Percentiles rank a stretch among this genome's conserved stretches.
Evolutionary conservation across 768 basidiomycete species (phyloP).

Genomic region (Podaxis sp.): DNA sequence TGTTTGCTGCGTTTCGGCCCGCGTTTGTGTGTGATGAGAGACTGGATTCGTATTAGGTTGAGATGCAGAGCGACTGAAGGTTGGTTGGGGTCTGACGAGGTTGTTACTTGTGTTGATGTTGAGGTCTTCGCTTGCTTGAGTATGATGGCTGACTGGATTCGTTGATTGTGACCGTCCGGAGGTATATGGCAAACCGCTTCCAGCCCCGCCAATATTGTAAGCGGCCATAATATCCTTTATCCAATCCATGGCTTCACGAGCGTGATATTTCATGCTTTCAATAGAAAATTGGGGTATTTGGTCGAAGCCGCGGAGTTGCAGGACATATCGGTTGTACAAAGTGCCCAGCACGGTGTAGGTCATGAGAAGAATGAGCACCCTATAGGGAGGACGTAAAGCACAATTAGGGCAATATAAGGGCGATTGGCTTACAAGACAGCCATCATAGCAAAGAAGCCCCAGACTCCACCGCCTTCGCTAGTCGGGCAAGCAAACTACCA

Average conservation of each 20-base stretch:
- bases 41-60: constrained; percentile 33
- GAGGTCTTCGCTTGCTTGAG: constrained; percentile 21
- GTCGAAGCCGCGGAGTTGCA: constrained; percentile 66
- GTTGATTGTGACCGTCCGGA: constrained; percentile 14
- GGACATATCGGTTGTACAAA: constrained; percentile 75
- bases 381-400: constrained; percentile 21
- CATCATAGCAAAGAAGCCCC: constrained; percentile 51
- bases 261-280: constrained; percentile 47
- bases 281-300: constrained; percentile 65
- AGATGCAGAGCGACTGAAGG: constrained; percentile 14
- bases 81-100: constrained; percentile 28
- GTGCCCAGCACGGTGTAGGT: constrained; percentile 65
- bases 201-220: constrained; percentile 17
- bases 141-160: constrained; percentile 39
- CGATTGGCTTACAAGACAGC: constrained; percentile 49
- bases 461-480: constrained; percentile 45
- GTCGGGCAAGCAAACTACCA: constrained; percentile 69
- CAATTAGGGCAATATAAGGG: not conserved
- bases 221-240: constrained; percentile 29
- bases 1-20: constrained; percentile 18
- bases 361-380: constrained; percentile 51
- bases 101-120: constrained; percentile 12
- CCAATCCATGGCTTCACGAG: constrained; percentile 39
- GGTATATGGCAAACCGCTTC: constrained; percentile 16
- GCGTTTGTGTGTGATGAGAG: constrained; percentile 36